Base-by-base conservation (phyloP, 2,329 filamentous ascomycete genomes). In the Coniosporium tulheliwenetii region DNA sequence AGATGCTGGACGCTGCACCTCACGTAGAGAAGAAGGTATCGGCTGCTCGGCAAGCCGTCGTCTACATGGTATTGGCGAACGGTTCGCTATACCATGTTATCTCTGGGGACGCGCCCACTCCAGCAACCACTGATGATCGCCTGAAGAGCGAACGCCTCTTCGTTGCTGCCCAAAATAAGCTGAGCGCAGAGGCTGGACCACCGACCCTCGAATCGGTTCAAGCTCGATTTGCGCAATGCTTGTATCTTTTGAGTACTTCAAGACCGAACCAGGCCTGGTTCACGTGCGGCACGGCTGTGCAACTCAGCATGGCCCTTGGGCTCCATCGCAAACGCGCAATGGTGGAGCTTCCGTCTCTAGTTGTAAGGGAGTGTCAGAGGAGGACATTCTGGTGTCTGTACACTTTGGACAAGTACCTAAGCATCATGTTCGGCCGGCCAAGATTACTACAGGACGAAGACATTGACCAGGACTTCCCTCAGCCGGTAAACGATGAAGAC, bases 21-120 rank as follows among this genome's bases (percentile, higher is more conserved):
- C 19, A 7, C 7, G 19, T 26, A 26, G 19, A 26, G 19, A 26
- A 26, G 45, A 50, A 64, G 10, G 62, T 64, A 30, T 58, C 62
- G 2, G 58, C 59, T 7, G 60, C 61, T 3, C 62, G 60, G 39
- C 57, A 63, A 1, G 69, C 68, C 0, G 48, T 71, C 14, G 51
- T 75, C 1, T 63, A 73, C 31, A 64, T 73, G 50, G 63, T 72
- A 1, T 66, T 76, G 45, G 71, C 71, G 0, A 69, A 26, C 19
- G 19, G 19, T 26, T 26, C 19, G 19, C 19, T 26, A 26, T 26
- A 26, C 19, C 19, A 26, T 26, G 19, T 26, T 26, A 26, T 26
- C 19, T 26, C 19, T 26, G 19, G 19, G 7, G 19, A 26, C 19
- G 19, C 19, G 19, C 19, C 19, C 19, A 26, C 19, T 26, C 19